Base-by-base conservation (phyloP, 495 filamentous ascomycete genomes). In the Melanomma pulvis-pyrius region DNA sequence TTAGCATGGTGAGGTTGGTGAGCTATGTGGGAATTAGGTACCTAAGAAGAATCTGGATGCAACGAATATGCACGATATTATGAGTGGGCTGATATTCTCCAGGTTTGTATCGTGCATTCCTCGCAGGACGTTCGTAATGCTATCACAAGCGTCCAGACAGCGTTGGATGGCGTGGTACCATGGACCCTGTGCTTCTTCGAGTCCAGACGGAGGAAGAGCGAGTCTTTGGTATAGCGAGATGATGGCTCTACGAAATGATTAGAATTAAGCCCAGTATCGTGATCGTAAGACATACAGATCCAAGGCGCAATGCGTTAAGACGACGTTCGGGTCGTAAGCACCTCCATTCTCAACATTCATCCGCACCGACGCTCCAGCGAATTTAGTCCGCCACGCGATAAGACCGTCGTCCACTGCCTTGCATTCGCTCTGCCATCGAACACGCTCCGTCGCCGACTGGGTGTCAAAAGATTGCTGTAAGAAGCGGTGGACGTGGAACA, bases 131-230 rank as follows among this genome's bases (percentile, higher is more conserved):
- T 50, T 67, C 21, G 68, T 70, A 60, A 74, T 74, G 34, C 70
- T 65, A 26, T 75, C 74, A 55, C 74, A 72, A 12, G 74, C 73
- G 59, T 75, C 71, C 17, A 76, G 44, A 59, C 74, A 76, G 24
- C 74, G 71, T 36, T 74, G 71, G 13, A 67, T 76, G 21, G 74
- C 74, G 29, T 75, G 68, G 58, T 72, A 67, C 74, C 71, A 75
- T 11, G 72, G 65, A 11, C 61, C 66, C 56, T 65, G 61, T 5
- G 44, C 60, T 32, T 68, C 55, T 21, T 63, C 65, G 15, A 67
- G 62, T 28, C 63, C 68, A 13, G 49, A 41, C 17, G 70, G 73
- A 1, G 64, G 68, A 12, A 69, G 50, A 7, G 70, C 61, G 1
- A 73, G 54, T 15, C 71, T 51, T 48, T 76, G 73, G 44, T 74